Conservation (phyloP, 2,329 filamentous ascomycete genomes). For the Aspergillus terreus region DNA sequence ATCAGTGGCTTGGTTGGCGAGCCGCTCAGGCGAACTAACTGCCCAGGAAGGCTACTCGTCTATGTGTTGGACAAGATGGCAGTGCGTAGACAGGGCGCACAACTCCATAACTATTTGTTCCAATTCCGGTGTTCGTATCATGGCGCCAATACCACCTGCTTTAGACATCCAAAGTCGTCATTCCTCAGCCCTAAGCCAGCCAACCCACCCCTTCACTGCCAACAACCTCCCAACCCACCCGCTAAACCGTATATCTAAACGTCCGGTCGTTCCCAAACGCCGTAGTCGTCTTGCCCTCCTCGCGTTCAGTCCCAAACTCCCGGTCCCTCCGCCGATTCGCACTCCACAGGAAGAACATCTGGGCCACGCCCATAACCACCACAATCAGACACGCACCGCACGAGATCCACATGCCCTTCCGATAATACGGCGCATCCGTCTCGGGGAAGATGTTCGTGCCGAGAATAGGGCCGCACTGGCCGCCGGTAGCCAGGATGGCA, state of each 20-base stretch:
- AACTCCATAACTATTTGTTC: no score
- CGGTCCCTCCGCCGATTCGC: conserved; percentile 21
- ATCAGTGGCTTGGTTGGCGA: no score
- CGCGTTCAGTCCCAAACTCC: not conserved
- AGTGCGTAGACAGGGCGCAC: no score
- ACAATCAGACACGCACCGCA: conserved; percentile 26
- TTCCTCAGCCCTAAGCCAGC: no score
- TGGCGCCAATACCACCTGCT: no score
- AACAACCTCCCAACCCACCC: not conserved
- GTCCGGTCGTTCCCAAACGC: not conserved
- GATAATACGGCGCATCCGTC: conserved; percentile 31
- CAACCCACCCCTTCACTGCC: not conserved
- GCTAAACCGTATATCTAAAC: not conserved
- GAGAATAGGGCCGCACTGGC: conserved; percentile 31
- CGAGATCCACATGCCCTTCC: conserved; percentile 36
- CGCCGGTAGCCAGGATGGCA: conserved; percentile 37
- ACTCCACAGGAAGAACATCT: conserved; percentile 17
- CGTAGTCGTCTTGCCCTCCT: not conserved
- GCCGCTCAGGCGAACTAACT: no score
- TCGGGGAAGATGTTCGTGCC: conserved; percentile 34
- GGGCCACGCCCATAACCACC: conserved; percentile 8
- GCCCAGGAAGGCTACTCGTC: no score
- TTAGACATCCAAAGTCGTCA: no score
- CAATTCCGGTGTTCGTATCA: no score
- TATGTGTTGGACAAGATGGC: no score